Evolutionary conservation across 805 yeast genomes (phyloP), one percentile per base, ranked within the genome.

Genomic region (Cyberlindnera xylosilytica): DNA sequence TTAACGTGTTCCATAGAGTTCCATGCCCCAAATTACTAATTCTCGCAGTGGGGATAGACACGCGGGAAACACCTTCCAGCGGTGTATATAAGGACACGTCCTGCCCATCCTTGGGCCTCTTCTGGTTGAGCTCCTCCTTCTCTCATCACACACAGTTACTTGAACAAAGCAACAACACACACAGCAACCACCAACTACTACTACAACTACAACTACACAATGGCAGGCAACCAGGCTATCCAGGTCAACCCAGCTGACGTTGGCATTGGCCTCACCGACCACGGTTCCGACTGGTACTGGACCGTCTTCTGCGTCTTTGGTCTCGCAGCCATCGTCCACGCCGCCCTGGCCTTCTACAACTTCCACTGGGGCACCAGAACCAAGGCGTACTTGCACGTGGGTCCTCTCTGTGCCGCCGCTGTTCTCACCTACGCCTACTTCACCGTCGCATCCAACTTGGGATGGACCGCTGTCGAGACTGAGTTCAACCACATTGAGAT

Each of bases 211-310:
- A 22, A 41, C 35, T 12, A 23, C 27, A 33, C 37, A 30, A 46
- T 49, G 54, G 49, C 49, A n/a, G 56, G 56, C 27, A 52, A 52
- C 30, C 39, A 52, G 36, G 56, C 56, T 45, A 38, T 46, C 34
- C n/a, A 30, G 10, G 34, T 49, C 27, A 56, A 56, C 39, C 35
- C 51, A 11, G 47, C 64, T 6, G 62, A 58, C 16, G 61, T 70
- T 38, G 83, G 77, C 48, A 70, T 78, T 55, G 73, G 72, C 42
- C 46, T 81, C 26, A 79, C 83, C 11, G 47, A 56, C 12, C 77
- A 74, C 52, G 86, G 87, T 57, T 78, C 84, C 8, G 76, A 76
- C 58, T 81, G 84, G 85, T 67, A 75, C 50, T 81, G 85, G 85
- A 73, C 86, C 1, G 81, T 66, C 12, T 79, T 81, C 53, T 58